Conservation (phyloP, 805 yeast species). For the Kurtzmaniella fragi region DNA sequence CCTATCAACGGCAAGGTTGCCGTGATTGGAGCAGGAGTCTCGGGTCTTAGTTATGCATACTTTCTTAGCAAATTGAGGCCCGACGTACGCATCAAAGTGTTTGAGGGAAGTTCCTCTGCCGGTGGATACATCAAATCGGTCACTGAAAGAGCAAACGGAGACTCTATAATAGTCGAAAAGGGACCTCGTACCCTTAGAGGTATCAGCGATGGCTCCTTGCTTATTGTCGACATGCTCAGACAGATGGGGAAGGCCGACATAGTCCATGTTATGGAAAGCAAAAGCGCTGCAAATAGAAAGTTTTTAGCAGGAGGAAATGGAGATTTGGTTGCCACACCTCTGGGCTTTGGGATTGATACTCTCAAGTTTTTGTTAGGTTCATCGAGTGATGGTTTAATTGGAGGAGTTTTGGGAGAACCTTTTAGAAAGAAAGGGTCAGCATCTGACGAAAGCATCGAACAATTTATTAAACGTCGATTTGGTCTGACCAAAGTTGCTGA, state of each 20-base stretch:
- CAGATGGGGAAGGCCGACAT: constrained; percentile 44
- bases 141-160: constrained; percentile 16
- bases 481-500: constrained; percentile 45
- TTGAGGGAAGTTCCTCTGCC: constrained; percentile 48
- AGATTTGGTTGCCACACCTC: constrained; percentile 46
- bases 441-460: constrained; percentile 67
- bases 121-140: constrained; percentile 80
- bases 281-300: constrained; percentile 65
- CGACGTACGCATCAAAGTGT: constrained; percentile 59
- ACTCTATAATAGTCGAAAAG: constrained; percentile 52
- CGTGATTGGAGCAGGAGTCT: constrained; percentile 83
- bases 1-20: constrained; percentile 47
- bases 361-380: constrained; percentile 35
- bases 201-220: constrained; percentile 67
- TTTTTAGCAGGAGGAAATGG: constrained; percentile 47
- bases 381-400: constrained; percentile 38
- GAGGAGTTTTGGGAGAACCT: constrained; percentile 48
- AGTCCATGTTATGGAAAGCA: constrained; percentile 53
- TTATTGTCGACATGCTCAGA: constrained; percentile 57
- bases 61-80: constrained; percentile 71
- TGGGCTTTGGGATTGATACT: constrained; percentile 19
- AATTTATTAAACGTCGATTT: constrained; percentile 65
- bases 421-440: constrained; percentile 25
- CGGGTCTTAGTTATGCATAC: constrained; percentile 74
- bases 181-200: constrained; percentile 94